Evolutionary conservation across 768 basidiomycete genomes (phyloP), one percentile per base, ranked within the genome.

Genomic region (Agrocybe chaxingu): DNA sequence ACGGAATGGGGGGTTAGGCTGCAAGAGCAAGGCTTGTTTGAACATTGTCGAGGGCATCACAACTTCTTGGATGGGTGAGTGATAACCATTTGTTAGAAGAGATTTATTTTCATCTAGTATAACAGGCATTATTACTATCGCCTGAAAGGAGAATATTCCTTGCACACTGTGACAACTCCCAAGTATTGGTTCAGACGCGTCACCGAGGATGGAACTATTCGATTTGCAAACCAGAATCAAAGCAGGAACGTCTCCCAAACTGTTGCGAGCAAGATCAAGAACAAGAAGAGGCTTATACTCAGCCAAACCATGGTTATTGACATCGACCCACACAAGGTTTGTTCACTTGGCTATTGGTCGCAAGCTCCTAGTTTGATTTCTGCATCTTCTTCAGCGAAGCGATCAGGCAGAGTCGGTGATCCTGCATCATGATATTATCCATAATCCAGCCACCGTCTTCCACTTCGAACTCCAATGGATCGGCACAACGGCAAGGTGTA

Each of bases 391-490:
- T 13, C 69, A 89, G 85, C 79, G 79, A 69, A 93, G 90, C 60
- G 87, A 91, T 65, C 87, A 92, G 59, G 89, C 92, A 0, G 94
- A 97, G 67, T 80, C 85, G 2, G 89, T 91, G 12, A 78, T 95
- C 30, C 74, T 98, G 19, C 95, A 98, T 64, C 85, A 95, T 66
- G 97, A 98, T 68, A 82, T 97, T 50, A 89, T 96, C 46, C 96
- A 98, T 66, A 98, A 98, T 61, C 89, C 92, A 0, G 81, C 77
- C n/a, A 96, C 88, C 29, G 91, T 89, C 51, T 97, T 97, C 70
- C 96, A 98, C 66, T 94, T 98, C 59, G 95, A 99, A 67, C 75
- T 99, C 29, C 91, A 96, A 54, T 99, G 97, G 96, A 87, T 98
- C 36, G 94, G 92, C 2, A 89, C 94, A 1, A 94, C 93, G 1